Conservation (phyloP, 805 yeast genomes). For the Hanseniaspora valbyensis region DNA sequence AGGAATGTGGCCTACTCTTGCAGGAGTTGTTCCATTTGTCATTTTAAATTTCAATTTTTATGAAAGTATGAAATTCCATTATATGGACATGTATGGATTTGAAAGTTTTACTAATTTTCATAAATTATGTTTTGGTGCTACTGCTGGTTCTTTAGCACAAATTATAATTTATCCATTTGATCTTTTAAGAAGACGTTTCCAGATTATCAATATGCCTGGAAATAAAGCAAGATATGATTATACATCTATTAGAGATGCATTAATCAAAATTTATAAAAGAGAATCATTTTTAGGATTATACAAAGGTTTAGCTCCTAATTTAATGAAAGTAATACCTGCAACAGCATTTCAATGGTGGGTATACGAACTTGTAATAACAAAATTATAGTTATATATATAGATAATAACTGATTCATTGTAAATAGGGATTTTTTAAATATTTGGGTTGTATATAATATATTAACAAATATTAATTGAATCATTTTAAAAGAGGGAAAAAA, state of each 20-base stretch:
- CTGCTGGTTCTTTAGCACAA: slow-evolving; percentile 83
- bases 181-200: slow-evolving; percentile 76
- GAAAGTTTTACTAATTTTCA: slow-evolving; percentile 33
- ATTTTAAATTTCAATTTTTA: slow-evolving; percentile 86
- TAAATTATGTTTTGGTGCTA: slow-evolving; percentile 68
- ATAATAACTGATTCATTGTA: too few species aligned
- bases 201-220: slow-evolving; percentile 69
- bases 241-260: slow-evolving; percentile 62
- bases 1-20: slow-evolving; percentile 80
- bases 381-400: not conserved
- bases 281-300: slow-evolving; percentile 71
- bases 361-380: slow-evolving; percentile 51
- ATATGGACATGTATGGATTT: slow-evolving; percentile 17
- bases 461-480: too few species aligned
- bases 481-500: too few species aligned
- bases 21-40: slow-evolving; percentile 94
- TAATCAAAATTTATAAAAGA: slow-evolving; percentile 49
- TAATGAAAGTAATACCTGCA: slow-evolving; percentile 83
- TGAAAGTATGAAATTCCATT: slow-evolving; percentile 59
- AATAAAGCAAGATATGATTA: slow-evolving; percentile 73
- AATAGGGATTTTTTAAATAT: too few species aligned
- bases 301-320: slow-evolving; percentile 66
- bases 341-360: slow-evolving; percentile 94
- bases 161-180: slow-evolving; percentile 87
- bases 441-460: too few species aligned